Evolutionary conservation across 768 basidiomycete genomes (phyloP), one percentile per base, ranked within the genome.

Genomic region (Rhodotorula paludigena): DNA sequence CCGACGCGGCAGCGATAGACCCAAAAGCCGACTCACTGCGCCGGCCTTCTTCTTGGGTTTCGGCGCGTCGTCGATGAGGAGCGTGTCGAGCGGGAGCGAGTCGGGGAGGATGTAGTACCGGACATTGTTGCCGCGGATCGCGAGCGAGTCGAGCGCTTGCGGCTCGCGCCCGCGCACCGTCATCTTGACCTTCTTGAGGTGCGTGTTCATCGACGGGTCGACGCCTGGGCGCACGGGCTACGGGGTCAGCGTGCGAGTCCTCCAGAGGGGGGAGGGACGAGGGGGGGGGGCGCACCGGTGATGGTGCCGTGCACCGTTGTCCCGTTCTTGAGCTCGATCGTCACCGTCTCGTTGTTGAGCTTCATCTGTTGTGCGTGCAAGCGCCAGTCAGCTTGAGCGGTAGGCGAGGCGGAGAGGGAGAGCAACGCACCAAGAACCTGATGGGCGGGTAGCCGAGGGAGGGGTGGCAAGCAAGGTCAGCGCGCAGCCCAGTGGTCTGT

Each of bases 161-260:
- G 92, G 90, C 63, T 92, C 90, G 67, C 90, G 88, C 78, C 91
- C 92, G 60, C 91, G 86, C 38, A 86, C 83, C n/a, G 91, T 91
- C 83, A 98, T 87, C 81, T 96, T 97, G 72, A 99, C 90, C 55
- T 92, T 90, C 82, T 99, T 99, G 59, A 99, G 83, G 75, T 97
- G 89, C 5, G 94, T 98, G 82, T 97, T 98, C 94, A 99, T 99
- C 77, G 94, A 92, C 84, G 94, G 92, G 80, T 99, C 94, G 57
- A 99, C 96, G 65, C 92, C 94, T 97, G 78, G 23, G 32, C 25
- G 36, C 1, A 28, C 38, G 42, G 32, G 15, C 18, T 5, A 51
- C 7, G 36, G 49, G 38, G 1, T 10, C 9, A 44, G 45, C 9
- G 41, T 10, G 48, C 3, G 20, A 47, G 33, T 7, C 21, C 25